These are phyloP conservation scores for Leccinellum luteum DNA, from an alignment of 768 basidiomycete genomes.

Conservation along the genomic window DNA sequence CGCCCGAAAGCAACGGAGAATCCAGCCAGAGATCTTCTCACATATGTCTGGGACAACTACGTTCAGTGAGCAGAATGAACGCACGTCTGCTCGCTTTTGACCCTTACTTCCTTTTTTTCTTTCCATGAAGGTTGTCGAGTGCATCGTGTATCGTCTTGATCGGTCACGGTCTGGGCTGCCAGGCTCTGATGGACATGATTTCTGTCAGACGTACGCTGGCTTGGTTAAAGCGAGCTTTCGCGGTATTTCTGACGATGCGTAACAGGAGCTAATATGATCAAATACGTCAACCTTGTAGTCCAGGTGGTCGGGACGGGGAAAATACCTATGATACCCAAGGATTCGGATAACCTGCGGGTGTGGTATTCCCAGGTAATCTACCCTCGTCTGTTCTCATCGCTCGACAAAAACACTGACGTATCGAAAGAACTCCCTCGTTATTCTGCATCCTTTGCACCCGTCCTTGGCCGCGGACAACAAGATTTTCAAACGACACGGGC, in stretches of 20 bases:
- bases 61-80: constrained; percentile 61
- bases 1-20: constrained; percentile 42
- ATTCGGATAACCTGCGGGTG: constrained; percentile 50
- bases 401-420: constrained; percentile 5
- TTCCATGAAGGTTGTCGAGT: constrained; percentile 63
- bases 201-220: constrained; percentile 59
- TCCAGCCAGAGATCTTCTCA: constrained; percentile 57
- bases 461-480: constrained; percentile 40
- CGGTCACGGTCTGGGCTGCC: constrained; percentile 85
- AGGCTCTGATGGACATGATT: constrained; percentile 71
- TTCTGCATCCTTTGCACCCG: constrained; percentile 63
- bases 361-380: constrained; percentile 71
- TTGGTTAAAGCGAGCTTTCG: neutral
- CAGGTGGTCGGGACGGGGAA: constrained; percentile 73
- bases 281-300: constrained; percentile 65
- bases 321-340: constrained; percentile 52
- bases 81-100: neutral
- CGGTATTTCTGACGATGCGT: neutral
- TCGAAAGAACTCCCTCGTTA: constrained; percentile 68
- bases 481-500: constrained; percentile 60
- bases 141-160: constrained; percentile 76
- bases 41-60: constrained; percentile 96
- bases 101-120: neutral
- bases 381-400: constrained; percentile 11
- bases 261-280: constrained; percentile 53